These are phyloP conservation scores for Xylariales sp. DNA, from an alignment of 2,329 filamentous ascomycete genomes.

Conservation along the genomic window DNA sequence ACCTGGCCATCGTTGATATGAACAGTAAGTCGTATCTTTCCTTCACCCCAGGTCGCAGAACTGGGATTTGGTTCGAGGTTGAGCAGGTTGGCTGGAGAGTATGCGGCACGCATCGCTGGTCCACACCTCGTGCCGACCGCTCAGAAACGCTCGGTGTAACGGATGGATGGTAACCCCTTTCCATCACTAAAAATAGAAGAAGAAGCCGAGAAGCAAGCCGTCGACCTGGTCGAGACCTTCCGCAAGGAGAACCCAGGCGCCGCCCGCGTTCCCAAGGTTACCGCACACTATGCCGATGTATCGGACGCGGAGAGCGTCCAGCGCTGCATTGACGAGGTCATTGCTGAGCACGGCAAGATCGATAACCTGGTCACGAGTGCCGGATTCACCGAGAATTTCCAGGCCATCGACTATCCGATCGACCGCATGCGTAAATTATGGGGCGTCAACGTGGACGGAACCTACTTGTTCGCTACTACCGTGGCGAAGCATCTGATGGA, in stretches of 20 bases:
- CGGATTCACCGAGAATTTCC: constrained; percentile 93
- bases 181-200: constrained; percentile 52
- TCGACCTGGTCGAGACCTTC: constrained; percentile 71
- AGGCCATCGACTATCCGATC: constrained; percentile 84
- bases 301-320: constrained; percentile 76
- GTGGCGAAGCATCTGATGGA: constrained; percentile 88
- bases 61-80: too few relatives aligned
- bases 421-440: constrained; percentile 91
- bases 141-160: background rate
- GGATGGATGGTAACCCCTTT: background rate
- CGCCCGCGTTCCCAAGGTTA: constrained; percentile 71
- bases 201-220: constrained; percentile 74
- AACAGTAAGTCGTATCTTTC: constrained; percentile 60
- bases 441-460: constrained; percentile 90
- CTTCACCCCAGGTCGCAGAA: too few relatives aligned
- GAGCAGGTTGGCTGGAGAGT: background rate
- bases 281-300: constrained; percentile 87
- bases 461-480: constrained; percentile 80
- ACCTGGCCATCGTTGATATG: constrained; percentile 89
- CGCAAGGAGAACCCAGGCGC: constrained; percentile 73
- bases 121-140: too few relatives aligned
- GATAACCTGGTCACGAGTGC: constrained; percentile 94
- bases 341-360: constrained; percentile 72
- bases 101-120: too few relatives aligned
- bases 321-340: constrained; percentile 64